Base-by-base conservation (phyloP, 1,284 basidiomycete genomes). In the Cystobasidium sp. region DNA sequence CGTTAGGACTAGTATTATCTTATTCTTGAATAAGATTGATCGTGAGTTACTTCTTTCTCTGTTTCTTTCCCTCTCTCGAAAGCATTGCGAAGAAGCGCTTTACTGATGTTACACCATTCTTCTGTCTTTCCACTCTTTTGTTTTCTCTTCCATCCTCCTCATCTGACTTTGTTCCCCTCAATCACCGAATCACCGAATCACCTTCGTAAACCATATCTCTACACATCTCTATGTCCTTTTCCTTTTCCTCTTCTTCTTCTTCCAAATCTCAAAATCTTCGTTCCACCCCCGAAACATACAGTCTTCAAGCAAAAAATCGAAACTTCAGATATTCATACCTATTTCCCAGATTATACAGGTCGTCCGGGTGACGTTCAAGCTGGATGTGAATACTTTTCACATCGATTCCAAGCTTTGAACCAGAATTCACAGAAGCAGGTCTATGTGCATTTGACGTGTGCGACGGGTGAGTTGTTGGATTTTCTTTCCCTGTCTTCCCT, bases 231-330 rank as follows among this genome's bases (percentile, higher is more conserved):
- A 31, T 31, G 31, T 16, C 24, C 9, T 43, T 39, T 58, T 22
- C 6, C 20, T 12, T 14, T 9, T 75, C 3, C 76, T 66, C 18
- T 79, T 79, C 76, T 79, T 78, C 53, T 76, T 78, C 41, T 78
- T 78, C 75, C 67, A 75, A 49, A 31, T 77, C 79, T 75, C 80
- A 82, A 88, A 88, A 97, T 97, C 81, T 84, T 31, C 31, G 31
- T 31, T 31, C 31, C 5, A 31, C 31, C 31, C 31, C 31, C 31
- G 31, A 31, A 41, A 49, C 12, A 12, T 46, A 52, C 69, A 73
- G 70, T 98, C 70, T 97, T 99, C 84, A 90, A 91, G 16, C 93
- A 94, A 82, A 98, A 97, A 83, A 86, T 98, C 6, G 91, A 91
- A 0, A 85, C 88, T 68, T 95, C 93, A 63, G 94, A 94, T 1